Evolutionary conservation across 2,329 filamentous ascomycete species (phyloP), one percentile per base, ranked within the genome.

Genomic region (Fusarium coffeatum): DNA sequence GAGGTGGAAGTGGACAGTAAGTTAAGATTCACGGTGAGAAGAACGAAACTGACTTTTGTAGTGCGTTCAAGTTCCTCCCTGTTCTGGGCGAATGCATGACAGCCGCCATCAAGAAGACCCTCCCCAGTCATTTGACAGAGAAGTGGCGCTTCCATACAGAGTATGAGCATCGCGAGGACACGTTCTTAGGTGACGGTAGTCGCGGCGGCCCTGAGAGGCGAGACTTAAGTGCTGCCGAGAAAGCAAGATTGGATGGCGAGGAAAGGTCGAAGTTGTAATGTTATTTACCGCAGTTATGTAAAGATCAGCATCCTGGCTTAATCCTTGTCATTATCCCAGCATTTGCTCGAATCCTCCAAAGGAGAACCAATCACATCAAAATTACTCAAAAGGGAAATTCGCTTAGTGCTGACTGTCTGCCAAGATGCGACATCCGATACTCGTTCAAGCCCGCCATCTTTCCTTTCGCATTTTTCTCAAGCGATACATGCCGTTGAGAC

Each of bases 11-110:
- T 34, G 69, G 69, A 55, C 69, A 72, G 69, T 72, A 28, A 28
- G 27, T 28, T 5, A 13, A 28, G 11, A 28, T 2, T 28, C 5
- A 28, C 2, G 4, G 5, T 28, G 27, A 12, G 27, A 28, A 6
- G 11, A 28, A 11, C 27, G 5, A 28, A 2, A 28, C 27, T 28
- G 27, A 28, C 27, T 2, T 28, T 28, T 28, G 2, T 28, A 28
- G 68, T 45, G 69, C 62, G 1, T 72, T 72, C 41, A 72, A 72
- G 20, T 74, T 71, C 10, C 59, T 72, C 8, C 71, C 69, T 1
- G 69, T 72, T 0, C 8, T 72, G 11, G 69, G 69, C 3, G 47
- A 72, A 11, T 69, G 56, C 1, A 66, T 72, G 43, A 8, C 40
- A 2, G 30, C 32, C 0, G 69, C 59, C 13, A 45, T 66, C 11